Conservation (phyloP, 805 yeast species). For the Myxozyma nipponensis region DNA sequence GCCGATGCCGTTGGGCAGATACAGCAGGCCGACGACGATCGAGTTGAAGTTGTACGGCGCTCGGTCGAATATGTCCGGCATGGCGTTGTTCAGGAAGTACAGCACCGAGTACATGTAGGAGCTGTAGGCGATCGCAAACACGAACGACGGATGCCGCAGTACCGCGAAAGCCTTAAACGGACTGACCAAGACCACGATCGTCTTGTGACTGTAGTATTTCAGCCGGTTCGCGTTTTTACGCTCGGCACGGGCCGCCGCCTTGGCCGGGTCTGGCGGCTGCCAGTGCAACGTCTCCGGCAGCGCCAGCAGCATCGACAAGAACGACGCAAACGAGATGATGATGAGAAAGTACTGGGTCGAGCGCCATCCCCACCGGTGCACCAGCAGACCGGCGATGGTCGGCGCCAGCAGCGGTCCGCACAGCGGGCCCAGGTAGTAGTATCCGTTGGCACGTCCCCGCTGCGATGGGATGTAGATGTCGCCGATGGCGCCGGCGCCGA, state of each 20-base stretch:
- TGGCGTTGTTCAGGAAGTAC: slow-evolving; percentile 70
- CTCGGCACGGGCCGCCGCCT: slow-evolving; percentile 21
- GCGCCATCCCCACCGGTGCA: slow-evolving; percentile 76
- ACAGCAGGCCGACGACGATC: slow-evolving; percentile 66
- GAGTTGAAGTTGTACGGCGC: slow-evolving; percentile 68
- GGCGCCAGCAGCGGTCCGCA: slow-evolving; percentile 80
- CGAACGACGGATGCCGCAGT: slow-evolving; percentile 69
- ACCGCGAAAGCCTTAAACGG: slow-evolving; percentile 63
- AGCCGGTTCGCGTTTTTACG: background rate
- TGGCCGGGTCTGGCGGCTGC: slow-evolving; percentile 33
- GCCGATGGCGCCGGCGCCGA: slow-evolving; percentile 84
- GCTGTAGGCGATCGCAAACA: slow-evolving; percentile 59
- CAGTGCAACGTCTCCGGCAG: slow-evolving; percentile 78
- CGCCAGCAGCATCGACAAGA: slow-evolving; percentile 48
- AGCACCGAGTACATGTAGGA: slow-evolving; percentile 67
- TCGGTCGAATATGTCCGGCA: slow-evolving; percentile 57
- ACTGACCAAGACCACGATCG: slow-evolving; percentile 46
- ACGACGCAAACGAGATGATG: slow-evolving; percentile 56
- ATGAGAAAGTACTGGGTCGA: slow-evolving; percentile 84
- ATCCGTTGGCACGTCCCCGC: slow-evolving; percentile 76
- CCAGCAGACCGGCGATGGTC: slow-evolving; percentile 71
- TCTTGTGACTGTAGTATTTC: slow-evolving; percentile 10
- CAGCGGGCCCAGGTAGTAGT: slow-evolving; percentile 74
- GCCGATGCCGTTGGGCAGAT: slow-evolving; percentile 78
- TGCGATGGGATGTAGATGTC: slow-evolving; percentile 65